Base-by-base conservation (phyloP, 805 yeast genomes). In the Lipomyces chichibuensis region DNA sequence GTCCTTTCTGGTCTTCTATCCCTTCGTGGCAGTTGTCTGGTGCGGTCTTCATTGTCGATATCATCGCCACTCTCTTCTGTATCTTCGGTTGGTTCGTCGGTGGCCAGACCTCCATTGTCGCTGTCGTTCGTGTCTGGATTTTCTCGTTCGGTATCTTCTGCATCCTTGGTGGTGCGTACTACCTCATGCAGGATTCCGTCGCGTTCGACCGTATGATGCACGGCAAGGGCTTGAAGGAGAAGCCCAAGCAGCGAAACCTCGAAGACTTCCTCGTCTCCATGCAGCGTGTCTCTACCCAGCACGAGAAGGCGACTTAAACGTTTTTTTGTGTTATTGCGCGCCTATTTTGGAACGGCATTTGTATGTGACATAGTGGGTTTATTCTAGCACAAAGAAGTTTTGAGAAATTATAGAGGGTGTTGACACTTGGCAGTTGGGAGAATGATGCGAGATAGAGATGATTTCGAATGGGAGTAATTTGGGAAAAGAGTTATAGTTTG, bases 61-160 rank as follows among this genome's bases (percentile, higher is more conserved):
- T 92, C 84, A 82, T 92, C 76, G 96, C 97, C 74, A 92, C 97
- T 71, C 85, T 90, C 87, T 92, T 92, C 88, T 84, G 92, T 77
- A 82, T 92, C 78, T 92, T 91, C 88, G 97, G 97, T 76, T 92
- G 97, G 97, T 92, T 96, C 94, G 89, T 96, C 74, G 96, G 91
- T 83, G 92, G 92, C 88, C 91, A 95, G 92, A 92, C 94, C 80
- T 96, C 94, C 83, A 89, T 92, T 75, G 97, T 92, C 75, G 88
- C 97, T 66, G 96, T 92, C 79, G 93, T 89, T 80, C 89, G 97
- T 86, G 87, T 90, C 82, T 92, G 95, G 95, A 83, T 92, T 79
- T 92, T 91, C 91, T 92, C 97, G 71, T 89, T 92, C 84, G 97
- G 97, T 87, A 89, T 90, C 82, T 92, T 92, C 94, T 92, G 97